These are phyloP conservation scores for Hebeloma cylindrosporum DNA, from an alignment of 768 basidiomycete genomes.

Conservation along the genomic window DNA sequence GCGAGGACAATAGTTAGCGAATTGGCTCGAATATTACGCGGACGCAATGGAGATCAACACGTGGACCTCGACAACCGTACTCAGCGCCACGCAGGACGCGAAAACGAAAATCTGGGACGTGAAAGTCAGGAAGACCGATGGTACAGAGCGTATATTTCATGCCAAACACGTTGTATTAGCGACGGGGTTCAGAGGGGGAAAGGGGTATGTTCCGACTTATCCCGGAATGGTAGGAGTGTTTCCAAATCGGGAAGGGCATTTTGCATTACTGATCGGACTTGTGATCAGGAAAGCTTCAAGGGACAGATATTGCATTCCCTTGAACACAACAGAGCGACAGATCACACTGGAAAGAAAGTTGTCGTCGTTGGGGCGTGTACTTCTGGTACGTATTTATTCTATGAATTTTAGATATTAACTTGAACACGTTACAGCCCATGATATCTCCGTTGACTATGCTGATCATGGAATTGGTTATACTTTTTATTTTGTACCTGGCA, in stretches of 20 bases:
- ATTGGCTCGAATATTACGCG: conserved; percentile 35
- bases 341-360: conserved; percentile 69
- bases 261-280: neutral
- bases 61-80: conserved; percentile 47
- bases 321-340: conserved; percentile 51
- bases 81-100: conserved; percentile 33
- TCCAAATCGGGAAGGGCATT: neutral
- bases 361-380: conserved; percentile 69
- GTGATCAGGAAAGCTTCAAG: conserved; percentile 55
- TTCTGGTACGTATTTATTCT: conserved; percentile 34
- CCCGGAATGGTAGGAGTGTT: conserved; percentile 42
- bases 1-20: conserved; percentile 23
- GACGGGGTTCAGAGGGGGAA: conserved; percentile 51
- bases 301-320: conserved; percentile 63
- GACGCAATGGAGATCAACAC: conserved; percentile 44
- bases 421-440: conserved; percentile 35
- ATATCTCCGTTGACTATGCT: conserved; percentile 46
- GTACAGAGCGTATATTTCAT: conserved; percentile 36
- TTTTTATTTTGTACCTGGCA: neutral
- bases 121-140: conserved; percentile 35
- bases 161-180: conserved; percentile 52
- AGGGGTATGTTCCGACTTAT: conserved; percentile 45
- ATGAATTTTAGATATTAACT: neutral
- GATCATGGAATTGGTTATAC: conserved; percentile 42
- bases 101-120: conserved; percentile 41